Conservation (phyloP, 495 filamentous ascomycete species). For the Cercophora scortea region DNA sequence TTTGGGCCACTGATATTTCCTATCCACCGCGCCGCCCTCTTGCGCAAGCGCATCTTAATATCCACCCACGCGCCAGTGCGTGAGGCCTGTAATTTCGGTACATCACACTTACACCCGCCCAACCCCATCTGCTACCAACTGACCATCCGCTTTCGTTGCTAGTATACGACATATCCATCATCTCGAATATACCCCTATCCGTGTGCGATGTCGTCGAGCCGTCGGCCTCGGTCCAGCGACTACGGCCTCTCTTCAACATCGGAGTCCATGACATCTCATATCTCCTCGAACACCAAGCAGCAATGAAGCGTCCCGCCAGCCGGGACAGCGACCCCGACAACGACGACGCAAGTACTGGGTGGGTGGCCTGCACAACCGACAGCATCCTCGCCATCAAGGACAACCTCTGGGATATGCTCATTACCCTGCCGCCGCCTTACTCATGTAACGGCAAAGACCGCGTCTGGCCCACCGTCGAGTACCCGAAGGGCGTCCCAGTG, state of each 20-base stretch:
- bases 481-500: slow-evolving; percentile 50
- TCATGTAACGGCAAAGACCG: slow-evolving; percentile 45
- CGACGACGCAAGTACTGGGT: slow-evolving; percentile 38
- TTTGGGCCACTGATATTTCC: slow-evolving; percentile 91
- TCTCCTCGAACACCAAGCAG: slow-evolving; percentile 47
- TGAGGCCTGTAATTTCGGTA: slow-evolving; percentile 81
- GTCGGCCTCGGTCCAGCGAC: slow-evolving; percentile 50
- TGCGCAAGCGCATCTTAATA: slow-evolving; percentile 83
- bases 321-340: slow-evolving; percentile 18
- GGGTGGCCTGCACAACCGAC: slow-evolving; percentile 94
- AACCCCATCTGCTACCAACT: too few relatives aligned
- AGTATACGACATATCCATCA: slow-evolving; percentile 92
- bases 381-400: slow-evolving; percentile 79
- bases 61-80: slow-evolving; percentile 79
- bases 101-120: slow-evolving; percentile 1
- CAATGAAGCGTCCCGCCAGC: slow-evolving; percentile 20
- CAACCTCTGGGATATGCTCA: slow-evolving; percentile 77
- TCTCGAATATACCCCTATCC: slow-evolving; percentile 68
- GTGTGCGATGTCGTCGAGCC: slow-evolving; percentile 57
- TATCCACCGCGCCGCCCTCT: slow-evolving; percentile 76
- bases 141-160: neutral
- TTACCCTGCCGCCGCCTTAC: slow-evolving; percentile 65
- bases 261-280: slow-evolving; percentile 88
- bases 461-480: slow-evolving; percentile 69
- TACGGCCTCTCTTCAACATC: slow-evolving; percentile 82